Conservation (phyloP, 768 basidiomycete genomes). For the Xerocomellus chrysenteron region DNA sequence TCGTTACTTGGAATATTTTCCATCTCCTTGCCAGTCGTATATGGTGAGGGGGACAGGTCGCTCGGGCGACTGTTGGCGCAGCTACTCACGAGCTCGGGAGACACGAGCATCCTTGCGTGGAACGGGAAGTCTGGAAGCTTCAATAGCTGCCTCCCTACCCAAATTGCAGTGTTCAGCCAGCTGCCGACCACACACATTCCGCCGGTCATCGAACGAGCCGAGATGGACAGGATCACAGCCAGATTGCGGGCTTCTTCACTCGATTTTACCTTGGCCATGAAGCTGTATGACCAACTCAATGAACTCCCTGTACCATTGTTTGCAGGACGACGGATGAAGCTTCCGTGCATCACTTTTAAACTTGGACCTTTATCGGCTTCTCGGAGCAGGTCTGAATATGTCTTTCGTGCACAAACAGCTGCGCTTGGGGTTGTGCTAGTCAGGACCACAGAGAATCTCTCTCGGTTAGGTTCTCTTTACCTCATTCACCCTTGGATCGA, state of each 20-base stretch:
- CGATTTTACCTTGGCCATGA: background rate
- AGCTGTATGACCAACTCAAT: background rate
- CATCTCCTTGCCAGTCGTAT: background rate
- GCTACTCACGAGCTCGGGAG: conserved; percentile 5
- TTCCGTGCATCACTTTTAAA: conserved; percentile 10
- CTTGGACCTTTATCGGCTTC: background rate
- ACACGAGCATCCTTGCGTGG: conserved; percentile 11
- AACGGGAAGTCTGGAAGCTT: conserved; percentile 3
- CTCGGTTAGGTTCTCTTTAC: background rate
- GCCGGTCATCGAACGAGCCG: background rate
- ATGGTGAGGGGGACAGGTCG: conserved; percentile 5
- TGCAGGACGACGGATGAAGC: background rate
- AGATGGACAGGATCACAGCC: background rate
- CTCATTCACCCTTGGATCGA: background rate
- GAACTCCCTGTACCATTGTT: background rate
- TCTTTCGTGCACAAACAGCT: background rate
- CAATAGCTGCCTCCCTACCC: conserved; percentile 7
- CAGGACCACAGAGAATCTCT: background rate
- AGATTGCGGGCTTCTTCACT: background rate
- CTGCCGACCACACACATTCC: background rate
- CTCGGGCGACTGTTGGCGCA: conserved; percentile 9
- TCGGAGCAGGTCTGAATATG: background rate
- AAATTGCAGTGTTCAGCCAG: background rate
- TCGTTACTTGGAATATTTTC: conserved; percentile 7
- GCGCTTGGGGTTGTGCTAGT: conserved; percentile 4